Percentiles rank a stretch among this genome's conserved stretches.
phyloP scores from a whole-genome alignment of 1,284 basidiomycete species.

The Agroathelia rolfsii region DNA sequence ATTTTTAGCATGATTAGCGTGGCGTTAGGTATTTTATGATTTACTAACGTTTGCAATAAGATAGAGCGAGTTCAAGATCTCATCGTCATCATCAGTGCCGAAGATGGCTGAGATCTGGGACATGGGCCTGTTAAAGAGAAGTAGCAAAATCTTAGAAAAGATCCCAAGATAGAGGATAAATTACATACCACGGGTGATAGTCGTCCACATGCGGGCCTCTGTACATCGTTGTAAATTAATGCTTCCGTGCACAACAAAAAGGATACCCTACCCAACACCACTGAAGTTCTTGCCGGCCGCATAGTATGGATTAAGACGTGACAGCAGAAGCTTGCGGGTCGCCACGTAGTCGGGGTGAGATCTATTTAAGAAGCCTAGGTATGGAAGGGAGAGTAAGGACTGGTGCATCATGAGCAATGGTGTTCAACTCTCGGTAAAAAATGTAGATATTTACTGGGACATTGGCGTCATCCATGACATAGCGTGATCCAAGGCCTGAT shows the following conservation, averaged over 20 bases:
- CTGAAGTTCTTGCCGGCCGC: slow-evolving; percentile 52
- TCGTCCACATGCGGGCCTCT: slow-evolving; percentile 68
- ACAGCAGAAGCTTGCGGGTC: slow-evolving; percentile 53
- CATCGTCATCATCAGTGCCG: slow-evolving; percentile 59
- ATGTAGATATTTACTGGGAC: slow-evolving; percentile 47
- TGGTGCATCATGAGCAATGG: slow-evolving; percentile 20
- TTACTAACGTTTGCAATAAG: slow-evolving; percentile 53
- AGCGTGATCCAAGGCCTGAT: slow-evolving; percentile 51
- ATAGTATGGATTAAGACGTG: slow-evolving; percentile 60
- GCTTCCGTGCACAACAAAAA: slow-evolving; percentile 4
- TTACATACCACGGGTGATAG: slow-evolving; percentile 53
- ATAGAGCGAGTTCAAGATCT: slow-evolving; percentile 53
- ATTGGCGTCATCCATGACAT: slow-evolving; percentile 77
- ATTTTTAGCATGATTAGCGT: slow-evolving; percentile 5
- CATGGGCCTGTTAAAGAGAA: slow-evolving; percentile 50
- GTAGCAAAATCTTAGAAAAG: too few relatives aligned
- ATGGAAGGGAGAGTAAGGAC: slow-evolving; percentile 68
- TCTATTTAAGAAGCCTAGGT: slow-evolving; percentile 64
- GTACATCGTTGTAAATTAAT: slow-evolving; percentile 6
- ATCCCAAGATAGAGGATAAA: slow-evolving; percentile 1
- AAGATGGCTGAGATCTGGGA: slow-evolving; percentile 66
- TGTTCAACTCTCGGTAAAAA: background rate
- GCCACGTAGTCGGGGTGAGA: slow-evolving; percentile 45
- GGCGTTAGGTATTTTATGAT: background rate
- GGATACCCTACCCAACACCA: slow-evolving; percentile 49